These are phyloP conservation scores for Lachnellula willkommii DNA, from an alignment of 2,329 filamentous ascomycete genomes.

Conservation along the genomic window DNA sequence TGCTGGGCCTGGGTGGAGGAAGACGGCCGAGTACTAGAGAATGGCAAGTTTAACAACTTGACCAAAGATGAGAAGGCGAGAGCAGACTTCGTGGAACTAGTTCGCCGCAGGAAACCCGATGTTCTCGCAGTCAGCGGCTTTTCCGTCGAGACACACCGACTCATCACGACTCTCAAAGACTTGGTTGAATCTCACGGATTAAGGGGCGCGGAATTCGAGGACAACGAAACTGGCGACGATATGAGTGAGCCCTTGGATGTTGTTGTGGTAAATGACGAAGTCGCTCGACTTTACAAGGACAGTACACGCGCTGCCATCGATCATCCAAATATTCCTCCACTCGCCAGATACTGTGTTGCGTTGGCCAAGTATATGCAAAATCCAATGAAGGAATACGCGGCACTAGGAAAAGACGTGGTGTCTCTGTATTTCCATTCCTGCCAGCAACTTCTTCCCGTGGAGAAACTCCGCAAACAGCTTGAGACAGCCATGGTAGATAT, in stretches of 20 bases:
- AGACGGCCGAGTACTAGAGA: slow-evolving; percentile 81
- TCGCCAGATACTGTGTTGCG: slow-evolving; percentile 84
- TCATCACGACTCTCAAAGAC: slow-evolving; percentile 75
- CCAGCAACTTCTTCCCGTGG: slow-evolving; percentile 80
- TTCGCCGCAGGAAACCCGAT: slow-evolving; percentile 77
- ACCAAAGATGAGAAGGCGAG: slow-evolving; percentile 62
- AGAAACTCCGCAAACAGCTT: slow-evolving; percentile 78
- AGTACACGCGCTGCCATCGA: slow-evolving; percentile 74
- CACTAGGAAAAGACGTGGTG: slow-evolving; percentile 78
- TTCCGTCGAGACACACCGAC: slow-evolving; percentile 76
- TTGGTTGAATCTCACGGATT: slow-evolving; percentile 74
- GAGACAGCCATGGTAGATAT: slow-evolving; percentile 98
- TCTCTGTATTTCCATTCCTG: slow-evolving; percentile 86
- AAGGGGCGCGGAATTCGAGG: slow-evolving; percentile 74
- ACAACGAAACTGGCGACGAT: slow-evolving; percentile 69
- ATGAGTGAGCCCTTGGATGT: slow-evolving; percentile 78
- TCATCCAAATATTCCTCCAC: slow-evolving; percentile 71
- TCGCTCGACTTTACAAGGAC: slow-evolving; percentile 92
- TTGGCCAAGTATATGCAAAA: slow-evolving; percentile 90
- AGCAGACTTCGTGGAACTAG: slow-evolving; percentile 69
- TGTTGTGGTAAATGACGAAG: slow-evolving; percentile 90
- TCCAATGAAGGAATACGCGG: slow-evolving; percentile 93
- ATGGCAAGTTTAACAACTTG: slow-evolving; percentile 80
- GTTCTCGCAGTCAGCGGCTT: slow-evolving; percentile 87
- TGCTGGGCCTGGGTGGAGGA: slow-evolving; percentile 93